Base-by-base conservation (phyloP, 768 basidiomycete genomes). In the Dioszegia aurantiaca region DNA sequence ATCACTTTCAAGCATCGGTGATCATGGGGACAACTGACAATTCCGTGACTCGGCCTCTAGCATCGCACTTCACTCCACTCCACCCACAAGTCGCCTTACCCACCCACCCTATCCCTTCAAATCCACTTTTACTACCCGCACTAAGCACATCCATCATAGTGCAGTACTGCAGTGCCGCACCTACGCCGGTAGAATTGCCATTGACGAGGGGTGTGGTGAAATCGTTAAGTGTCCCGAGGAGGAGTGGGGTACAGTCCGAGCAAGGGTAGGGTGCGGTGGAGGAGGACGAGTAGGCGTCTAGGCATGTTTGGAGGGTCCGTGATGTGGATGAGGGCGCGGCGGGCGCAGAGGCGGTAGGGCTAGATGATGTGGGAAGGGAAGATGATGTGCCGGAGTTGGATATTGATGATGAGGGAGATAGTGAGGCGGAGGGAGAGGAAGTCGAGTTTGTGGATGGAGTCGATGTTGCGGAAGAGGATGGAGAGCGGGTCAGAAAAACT, bases 111-210 rank as follows among this genome's bases (percentile, higher is more conserved):
- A 43, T 36, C 46, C 59, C 31, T 17, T 61, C 53, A 36, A 60
- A n/a, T 37, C 30, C 31, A 31, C 28, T 21, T 17, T 17, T 8
- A 40, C 59, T 30, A 14, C 53, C 44, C n/a, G 51, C 44, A n/a
- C 44, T 0, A 59, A 59, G 64, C 6, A 78, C 58, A 27, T 73
- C 65, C 59, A 72, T 65, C 41, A 78, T 44, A 1, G 72, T 72
- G 48, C 77, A 78, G 52, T 70, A 78, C 58, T 78, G 77, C 3
- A 78, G 51, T 4, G 72, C 73, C 4, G 73, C 63, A 3, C 76
- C 76, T 8, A 76, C 74, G 4, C 73, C 73, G 0, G 72, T 72
- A 3, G 69, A 64, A 46, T 74, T 69, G 1, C 65, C 66, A 40
- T 64, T 59, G 1, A 61, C 56, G 1, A 72, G 43, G 2, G 67